A percentile compares a stretch with the other conserved stretches of the same genome.
These are phyloP conservation scores for Papiliotrema nemorosa DNA, from an alignment of 1,284 basidiomycete species.

Conservation along the genomic window DNA sequence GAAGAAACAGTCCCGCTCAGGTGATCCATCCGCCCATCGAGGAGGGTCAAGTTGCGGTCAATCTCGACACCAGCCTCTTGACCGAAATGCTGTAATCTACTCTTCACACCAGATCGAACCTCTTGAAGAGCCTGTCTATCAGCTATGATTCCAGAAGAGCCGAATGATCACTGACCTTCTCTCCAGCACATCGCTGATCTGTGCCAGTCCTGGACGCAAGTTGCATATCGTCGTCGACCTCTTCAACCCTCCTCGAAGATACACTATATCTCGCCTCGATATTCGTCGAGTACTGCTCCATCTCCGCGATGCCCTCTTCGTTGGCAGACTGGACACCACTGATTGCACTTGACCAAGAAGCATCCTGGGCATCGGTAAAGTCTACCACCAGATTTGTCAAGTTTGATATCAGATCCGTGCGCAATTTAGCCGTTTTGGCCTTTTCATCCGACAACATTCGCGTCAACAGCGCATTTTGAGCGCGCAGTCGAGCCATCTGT, in stretches of 20 bases:
- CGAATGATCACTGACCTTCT: constrained; percentile 12
- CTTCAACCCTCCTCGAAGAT: constrained; percentile 3
- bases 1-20: constrained; percentile 17
- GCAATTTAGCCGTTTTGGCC: constrained; percentile 61
- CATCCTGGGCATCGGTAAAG: constrained; percentile 66
- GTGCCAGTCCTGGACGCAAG: constrained; percentile 7
- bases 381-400: constrained; percentile 67
- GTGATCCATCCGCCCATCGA: constrained; percentile 25
- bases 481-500: constrained; percentile 59
- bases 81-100: constrained; percentile 25
- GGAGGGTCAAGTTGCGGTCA: constrained; percentile 10
- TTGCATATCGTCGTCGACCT: constrained; percentile 12
- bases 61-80: constrained; percentile 19
- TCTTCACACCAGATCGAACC: constrained; percentile 21
- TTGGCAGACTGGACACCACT: constrained; percentile 59
- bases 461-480: constrained; percentile 68
- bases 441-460: constrained; percentile 66
- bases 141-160: background rate
- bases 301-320: constrained; percentile 53
- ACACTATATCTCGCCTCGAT: constrained; percentile 6
- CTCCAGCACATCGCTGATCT: constrained; percentile 20
- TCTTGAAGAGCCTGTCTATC: constrained; percentile 23
- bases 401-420: constrained; percentile 66
- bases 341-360: constrained; percentile 62
- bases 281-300: constrained; percentile 12